phyloP scores from a whole-genome alignment of 2,329 filamentous ascomycete species.

The Blumeria graminis region DNA sequence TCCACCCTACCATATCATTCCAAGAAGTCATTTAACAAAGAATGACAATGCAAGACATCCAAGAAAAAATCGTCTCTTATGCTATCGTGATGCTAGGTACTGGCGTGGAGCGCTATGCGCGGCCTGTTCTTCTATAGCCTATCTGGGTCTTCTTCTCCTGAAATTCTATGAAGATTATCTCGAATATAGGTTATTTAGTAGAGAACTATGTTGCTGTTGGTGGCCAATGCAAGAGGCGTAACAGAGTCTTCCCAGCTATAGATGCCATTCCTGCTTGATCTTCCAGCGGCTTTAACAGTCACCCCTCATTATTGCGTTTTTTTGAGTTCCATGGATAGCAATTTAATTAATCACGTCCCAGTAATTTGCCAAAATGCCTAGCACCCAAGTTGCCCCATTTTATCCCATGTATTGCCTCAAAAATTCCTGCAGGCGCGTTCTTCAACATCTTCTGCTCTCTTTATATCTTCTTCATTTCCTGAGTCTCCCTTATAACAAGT shows the following conservation, averaged over 20 bases:
- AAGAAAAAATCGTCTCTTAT: conserved; percentile 26
- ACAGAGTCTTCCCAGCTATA: conserved; percentile 5
- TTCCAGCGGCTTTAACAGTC: background rate
- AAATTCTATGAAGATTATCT: conserved; percentile 47
- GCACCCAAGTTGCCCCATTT: background rate
- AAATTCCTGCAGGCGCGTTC: background rate
- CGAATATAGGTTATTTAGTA: conserved; percentile 37
- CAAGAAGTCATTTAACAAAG: conserved; percentile 14
- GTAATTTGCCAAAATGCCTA: background rate
- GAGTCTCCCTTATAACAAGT: no score
- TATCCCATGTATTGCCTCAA: background rate
- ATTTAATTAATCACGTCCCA: background rate
- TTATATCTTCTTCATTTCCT: no score
- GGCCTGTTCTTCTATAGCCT: conserved; percentile 27
- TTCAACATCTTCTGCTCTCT: no score
- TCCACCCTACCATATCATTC: background rate
- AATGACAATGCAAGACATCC: conserved; percentile 16
- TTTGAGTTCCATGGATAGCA: background rate
- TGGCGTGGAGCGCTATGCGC: conserved; percentile 36
- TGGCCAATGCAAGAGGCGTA: conserved; percentile 13
- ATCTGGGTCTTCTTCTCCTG: conserved; percentile 18
- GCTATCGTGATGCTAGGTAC: conserved; percentile 59
- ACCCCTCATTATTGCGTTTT: background rate
- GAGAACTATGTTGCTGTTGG: conserved; percentile 16
- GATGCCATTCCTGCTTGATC: conserved; percentile 1